phyloP scores from a whole-genome alignment of 2,329 filamentous ascomycete species.

The Ophiostoma sp. region DNA sequence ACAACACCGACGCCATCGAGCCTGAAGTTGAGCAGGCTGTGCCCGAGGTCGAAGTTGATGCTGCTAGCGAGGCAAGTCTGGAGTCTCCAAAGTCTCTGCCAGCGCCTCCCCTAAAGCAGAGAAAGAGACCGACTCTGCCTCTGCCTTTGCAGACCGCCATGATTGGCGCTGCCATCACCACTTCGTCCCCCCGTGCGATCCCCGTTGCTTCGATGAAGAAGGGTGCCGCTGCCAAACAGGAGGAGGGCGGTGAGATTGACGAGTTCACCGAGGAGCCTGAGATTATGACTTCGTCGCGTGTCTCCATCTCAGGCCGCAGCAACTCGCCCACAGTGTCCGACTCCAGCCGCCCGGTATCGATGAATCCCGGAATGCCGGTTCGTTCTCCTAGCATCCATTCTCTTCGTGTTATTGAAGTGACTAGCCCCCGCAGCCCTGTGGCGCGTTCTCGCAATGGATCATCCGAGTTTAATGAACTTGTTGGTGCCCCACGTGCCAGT shows the following conservation, averaged over 20 bases:
- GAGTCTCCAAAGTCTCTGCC: background rate
- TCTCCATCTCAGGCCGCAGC: constrained; percentile 49
- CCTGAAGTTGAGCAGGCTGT: background rate
- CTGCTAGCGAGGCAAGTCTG: background rate
- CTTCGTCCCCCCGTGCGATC: constrained; percentile 12
- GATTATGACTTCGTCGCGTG: constrained; percentile 52
- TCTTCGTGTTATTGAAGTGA: constrained; percentile 54
- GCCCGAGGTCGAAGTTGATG: background rate
- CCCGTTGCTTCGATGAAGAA: constrained; percentile 8
- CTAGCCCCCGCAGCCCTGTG: constrained; percentile 47
- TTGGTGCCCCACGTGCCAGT: constrained; percentile 33
- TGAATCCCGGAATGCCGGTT: constrained; percentile 38
- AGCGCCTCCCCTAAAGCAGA: constrained; percentile 7
- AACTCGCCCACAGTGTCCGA: constrained; percentile 49
- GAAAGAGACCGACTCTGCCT: constrained; percentile 13
- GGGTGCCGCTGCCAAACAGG: constrained; percentile 15
- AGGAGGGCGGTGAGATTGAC: constrained; percentile 39
- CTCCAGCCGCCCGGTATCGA: constrained; percentile 38
- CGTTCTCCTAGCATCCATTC: constrained; percentile 50
- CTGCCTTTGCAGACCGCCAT: constrained; percentile 16
- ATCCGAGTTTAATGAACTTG: constrained; percentile 40
- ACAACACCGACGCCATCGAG: background rate
- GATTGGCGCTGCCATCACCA: constrained; percentile 25
- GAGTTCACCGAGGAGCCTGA: constrained; percentile 55
- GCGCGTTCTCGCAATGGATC: constrained; percentile 47